Percentiles rank a stretch among this genome's conserved stretches.
Conservation (phyloP, 176 grass and related monocot species). For the Carex littledalei region DNA sequence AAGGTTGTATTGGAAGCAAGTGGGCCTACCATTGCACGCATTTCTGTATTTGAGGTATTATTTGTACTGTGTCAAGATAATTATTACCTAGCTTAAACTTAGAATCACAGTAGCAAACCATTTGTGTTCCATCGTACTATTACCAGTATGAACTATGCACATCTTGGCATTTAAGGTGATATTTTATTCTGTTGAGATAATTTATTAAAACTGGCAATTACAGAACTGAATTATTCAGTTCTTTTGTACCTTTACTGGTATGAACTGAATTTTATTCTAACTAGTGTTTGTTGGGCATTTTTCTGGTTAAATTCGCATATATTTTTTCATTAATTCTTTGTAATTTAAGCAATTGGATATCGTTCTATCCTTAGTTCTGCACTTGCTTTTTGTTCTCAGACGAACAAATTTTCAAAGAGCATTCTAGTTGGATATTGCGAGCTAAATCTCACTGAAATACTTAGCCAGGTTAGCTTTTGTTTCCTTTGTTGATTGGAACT, state of each 20-base stretch:
- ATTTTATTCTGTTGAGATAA: not conserved
- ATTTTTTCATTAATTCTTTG: not conserved
- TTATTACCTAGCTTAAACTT: conserved; percentile 8
- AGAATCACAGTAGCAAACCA: not conserved
- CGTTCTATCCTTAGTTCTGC: not conserved
- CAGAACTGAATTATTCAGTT: not conserved
- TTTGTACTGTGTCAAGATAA: conserved; percentile 8
- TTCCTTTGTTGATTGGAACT: not conserved
- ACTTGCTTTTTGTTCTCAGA: conserved; percentile 41
- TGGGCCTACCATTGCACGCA: conserved; percentile 74
- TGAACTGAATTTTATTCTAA: not conserved
- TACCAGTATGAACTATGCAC: not conserved
- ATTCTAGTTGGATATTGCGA: conserved; percentile 97
- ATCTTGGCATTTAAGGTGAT: not conserved
- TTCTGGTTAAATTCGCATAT: not conserved
- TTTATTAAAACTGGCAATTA: not conserved
- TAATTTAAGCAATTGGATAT: not conserved
- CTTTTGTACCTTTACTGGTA: conserved; percentile 18
- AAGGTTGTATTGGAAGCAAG: conserved; percentile 81
- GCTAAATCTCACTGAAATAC: conserved; percentile 77
- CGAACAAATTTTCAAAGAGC: conserved; percentile 82
- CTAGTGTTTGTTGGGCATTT: not conserved
- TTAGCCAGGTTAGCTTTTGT: conserved; percentile 54
- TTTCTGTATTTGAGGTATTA: conserved; percentile 89
- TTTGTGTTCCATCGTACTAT: not conserved